Percentiles rank a stretch among this genome's conserved stretches.
phyloP scores from a whole-genome alignment of 2,329 filamentous ascomycete genomes.

The Paracorniculantispora psalliotae region DNA sequence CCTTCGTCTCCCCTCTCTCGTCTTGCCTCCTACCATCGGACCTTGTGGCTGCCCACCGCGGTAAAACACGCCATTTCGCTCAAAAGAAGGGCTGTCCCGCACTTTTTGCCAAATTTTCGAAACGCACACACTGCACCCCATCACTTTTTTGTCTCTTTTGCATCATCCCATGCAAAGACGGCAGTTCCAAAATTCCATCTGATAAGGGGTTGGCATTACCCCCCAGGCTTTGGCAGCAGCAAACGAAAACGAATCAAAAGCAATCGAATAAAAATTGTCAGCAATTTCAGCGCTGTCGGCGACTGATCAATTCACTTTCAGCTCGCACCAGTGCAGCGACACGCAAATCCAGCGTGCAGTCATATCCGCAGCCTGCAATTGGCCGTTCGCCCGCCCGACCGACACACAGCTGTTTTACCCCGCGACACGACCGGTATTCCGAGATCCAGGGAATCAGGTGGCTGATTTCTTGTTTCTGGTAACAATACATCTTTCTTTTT shows the following conservation, averaged over 20 bases:
- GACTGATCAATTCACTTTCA: neutral
- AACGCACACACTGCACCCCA: slow-evolving; percentile 5
- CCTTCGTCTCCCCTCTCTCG: neutral
- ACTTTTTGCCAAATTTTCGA: slow-evolving; percentile 7
- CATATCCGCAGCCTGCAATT: slow-evolving; percentile 5
- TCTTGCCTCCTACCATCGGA: slow-evolving; percentile 14
- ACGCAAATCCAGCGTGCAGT: neutral
- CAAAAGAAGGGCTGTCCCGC: slow-evolving; percentile 12
- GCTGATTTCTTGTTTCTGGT: neutral
- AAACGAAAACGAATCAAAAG: neutral
- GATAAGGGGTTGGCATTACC: neutral
- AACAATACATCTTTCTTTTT: neutral
- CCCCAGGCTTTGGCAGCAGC: neutral
- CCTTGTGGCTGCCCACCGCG: slow-evolving; percentile 6
- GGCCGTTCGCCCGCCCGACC: slow-evolving; percentile 1
- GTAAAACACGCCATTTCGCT: slow-evolving; percentile 1
- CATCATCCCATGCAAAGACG: neutral
- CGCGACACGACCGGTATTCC: neutral
- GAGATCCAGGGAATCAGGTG: neutral
- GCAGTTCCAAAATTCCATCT: neutral
- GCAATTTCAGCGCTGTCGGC: neutral
- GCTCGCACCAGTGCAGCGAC: neutral
- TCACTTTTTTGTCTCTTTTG: neutral
- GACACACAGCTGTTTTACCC: neutral
- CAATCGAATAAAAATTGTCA: no score